These are phyloP conservation scores for Hypholoma fasciculare DNA, from an alignment of 768 basidiomycete species.

Conservation along the genomic window DNA sequence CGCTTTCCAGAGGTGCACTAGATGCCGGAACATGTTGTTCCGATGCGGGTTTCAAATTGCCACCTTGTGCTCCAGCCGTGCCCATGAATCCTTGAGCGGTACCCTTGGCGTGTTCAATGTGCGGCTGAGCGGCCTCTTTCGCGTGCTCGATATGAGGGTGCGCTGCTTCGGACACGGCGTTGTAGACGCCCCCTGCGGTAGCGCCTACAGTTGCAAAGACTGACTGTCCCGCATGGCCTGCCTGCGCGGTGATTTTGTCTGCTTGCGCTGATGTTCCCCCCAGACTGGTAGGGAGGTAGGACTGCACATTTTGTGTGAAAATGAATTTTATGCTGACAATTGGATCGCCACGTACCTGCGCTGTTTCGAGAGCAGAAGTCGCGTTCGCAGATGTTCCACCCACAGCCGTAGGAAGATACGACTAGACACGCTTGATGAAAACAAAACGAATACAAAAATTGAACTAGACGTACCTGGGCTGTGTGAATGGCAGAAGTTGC, in stretches of 20 bases:
- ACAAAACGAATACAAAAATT: not conserved
- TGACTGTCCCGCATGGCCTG: constrained; percentile 9
- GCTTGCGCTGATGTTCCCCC: constrained; percentile 19
- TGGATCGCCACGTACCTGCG: constrained; percentile 17
- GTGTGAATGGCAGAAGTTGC: constrained; percentile 30
- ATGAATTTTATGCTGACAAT: not conserved
- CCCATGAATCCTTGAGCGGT: constrained; percentile 29
- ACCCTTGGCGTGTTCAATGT: constrained; percentile 31
- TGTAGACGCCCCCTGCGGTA: constrained; percentile 19
- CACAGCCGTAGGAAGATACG: constrained; percentile 27
- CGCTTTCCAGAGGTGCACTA: constrained; percentile 42
- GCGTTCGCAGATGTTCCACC: constrained; percentile 31
- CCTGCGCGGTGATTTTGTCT: not conserved
- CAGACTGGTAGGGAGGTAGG: constrained; percentile 27
- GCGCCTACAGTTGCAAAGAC: constrained; percentile 32
- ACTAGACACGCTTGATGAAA: constrained; percentile 8
- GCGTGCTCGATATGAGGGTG: constrained; percentile 19
- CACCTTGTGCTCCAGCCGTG: constrained; percentile 7
- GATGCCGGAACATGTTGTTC: constrained; percentile 32
- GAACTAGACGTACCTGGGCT: constrained; percentile 19
- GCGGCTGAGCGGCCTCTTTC: not conserved
- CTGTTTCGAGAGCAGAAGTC: constrained; percentile 16
- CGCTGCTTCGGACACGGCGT: not conserved
- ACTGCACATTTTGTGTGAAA: constrained; percentile 6
- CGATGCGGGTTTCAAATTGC: constrained; percentile 11